A percentile compares a stretch with the other conserved stretches of the same genome.
These are phyloP conservation scores for Fraxinus nigra DNA, from an alignment of 305 asterid species.

Conservation along the genomic window DNA sequence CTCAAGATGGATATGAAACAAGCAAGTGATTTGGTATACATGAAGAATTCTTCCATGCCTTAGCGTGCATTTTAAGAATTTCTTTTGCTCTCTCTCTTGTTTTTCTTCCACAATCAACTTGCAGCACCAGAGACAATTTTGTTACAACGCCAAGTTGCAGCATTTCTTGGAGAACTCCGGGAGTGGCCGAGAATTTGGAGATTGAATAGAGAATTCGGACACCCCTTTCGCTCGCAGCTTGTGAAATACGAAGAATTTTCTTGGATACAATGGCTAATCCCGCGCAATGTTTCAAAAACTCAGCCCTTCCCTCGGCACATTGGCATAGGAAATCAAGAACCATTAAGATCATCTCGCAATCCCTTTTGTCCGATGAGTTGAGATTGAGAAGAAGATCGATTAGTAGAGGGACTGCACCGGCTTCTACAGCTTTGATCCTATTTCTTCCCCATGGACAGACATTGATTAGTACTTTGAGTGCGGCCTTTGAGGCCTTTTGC, in stretches of 20 bases:
- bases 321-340: conserved; percentile 59
- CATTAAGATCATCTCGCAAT: conserved; percentile 40
- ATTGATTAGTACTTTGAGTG: conserved; percentile 44
- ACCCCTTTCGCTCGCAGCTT: conserved; percentile 52
- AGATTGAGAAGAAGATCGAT: conserved; percentile 45
- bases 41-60: conserved; percentile 61
- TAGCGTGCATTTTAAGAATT: conserved; percentile 53
- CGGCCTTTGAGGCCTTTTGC: conserved; percentile 41
- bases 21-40: conserved; percentile 51
- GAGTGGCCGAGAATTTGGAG: conserved; percentile 49
- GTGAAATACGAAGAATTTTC: conserved; percentile 71
- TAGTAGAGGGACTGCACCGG: conserved; percentile 36
- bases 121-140: conserved; percentile 58
- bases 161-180: conserved; percentile 58
- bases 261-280: conserved; percentile 74
- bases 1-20: conserved; percentile 49
- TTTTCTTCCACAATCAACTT: conserved; percentile 60
- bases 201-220: conserved; percentile 60
- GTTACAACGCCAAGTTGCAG: conserved; percentile 60
- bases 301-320: conserved; percentile 82
- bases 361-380: conserved; percentile 40
- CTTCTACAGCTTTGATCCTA: conserved; percentile 57
- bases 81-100: conserved; percentile 63
- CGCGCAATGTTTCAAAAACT: conserved; percentile 52
- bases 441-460: conserved; percentile 55